These are phyloP conservation scores for Penicillium fimorum DNA, from an alignment of 495 filamentous ascomycete genomes.

Conservation along the genomic window DNA sequence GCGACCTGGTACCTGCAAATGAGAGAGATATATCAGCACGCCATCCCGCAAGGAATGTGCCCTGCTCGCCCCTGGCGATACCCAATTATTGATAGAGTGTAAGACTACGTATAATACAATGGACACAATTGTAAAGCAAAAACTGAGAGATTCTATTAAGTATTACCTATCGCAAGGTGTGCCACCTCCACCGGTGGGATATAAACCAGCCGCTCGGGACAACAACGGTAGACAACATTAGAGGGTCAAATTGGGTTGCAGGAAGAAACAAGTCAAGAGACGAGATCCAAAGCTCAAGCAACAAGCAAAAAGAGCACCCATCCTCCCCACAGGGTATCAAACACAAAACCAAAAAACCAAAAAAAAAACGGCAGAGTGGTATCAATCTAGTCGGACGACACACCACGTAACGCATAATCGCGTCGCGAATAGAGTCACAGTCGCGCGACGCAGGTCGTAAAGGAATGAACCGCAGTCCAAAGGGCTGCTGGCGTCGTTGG, in stretches of 20 bases:
- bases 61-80: background rate
- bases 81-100: background rate
- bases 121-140: conserved; percentile 9
- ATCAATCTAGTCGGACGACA: conserved; percentile 53
- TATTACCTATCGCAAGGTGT: conserved; percentile 35
- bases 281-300: conserved; percentile 3
- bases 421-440: conserved; percentile 35
- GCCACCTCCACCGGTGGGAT: conserved; percentile 21
- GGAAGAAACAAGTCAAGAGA: conserved; percentile 19
- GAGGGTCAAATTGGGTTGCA: conserved; percentile 18
- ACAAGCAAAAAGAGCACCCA: conserved; percentile 23
- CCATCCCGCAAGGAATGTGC: background rate
- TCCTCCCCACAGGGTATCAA: conserved; percentile 43
- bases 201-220: conserved; percentile 20
- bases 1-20: background rate
- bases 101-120: background rate
- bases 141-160: conserved; percentile 36
- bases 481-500: conserved; percentile 15
- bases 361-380: conserved; percentile 41
- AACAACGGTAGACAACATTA: conserved; percentile 28
- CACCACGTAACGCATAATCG: conserved; percentile 40
- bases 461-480: conserved; percentile 35
- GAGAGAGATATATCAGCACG: no score
- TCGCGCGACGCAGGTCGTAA: conserved; percentile 42
- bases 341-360: conserved; percentile 31